Conservation (phyloP, 352 stramenopile species). For the Phytophthora capsici region DNA sequence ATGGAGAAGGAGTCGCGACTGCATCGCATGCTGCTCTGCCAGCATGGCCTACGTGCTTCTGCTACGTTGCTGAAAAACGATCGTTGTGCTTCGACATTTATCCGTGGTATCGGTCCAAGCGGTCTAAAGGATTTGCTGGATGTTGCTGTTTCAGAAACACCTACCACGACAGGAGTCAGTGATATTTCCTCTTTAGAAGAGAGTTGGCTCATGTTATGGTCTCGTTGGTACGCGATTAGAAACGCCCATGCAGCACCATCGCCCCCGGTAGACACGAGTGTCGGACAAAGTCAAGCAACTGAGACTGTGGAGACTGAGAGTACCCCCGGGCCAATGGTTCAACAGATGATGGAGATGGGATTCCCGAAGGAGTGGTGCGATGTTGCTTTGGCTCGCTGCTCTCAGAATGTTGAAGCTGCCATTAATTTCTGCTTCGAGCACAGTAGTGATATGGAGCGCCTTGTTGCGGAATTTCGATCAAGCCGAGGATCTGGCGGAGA, state of each 20-base stretch:
- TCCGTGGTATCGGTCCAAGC: slow-evolving; percentile 55
- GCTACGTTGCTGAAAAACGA: slow-evolving; percentile 77
- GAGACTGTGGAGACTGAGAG: slow-evolving; percentile 37
- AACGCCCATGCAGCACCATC: slow-evolving; percentile 53
- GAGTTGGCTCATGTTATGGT: slow-evolving; percentile 82
- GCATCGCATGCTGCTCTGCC: slow-evolving; percentile 77
- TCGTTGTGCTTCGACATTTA: slow-evolving; percentile 68
- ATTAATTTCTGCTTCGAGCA: slow-evolving; percentile 95
- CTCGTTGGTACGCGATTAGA: slow-evolving; percentile 73
- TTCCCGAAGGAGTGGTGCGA: slow-evolving; percentile 94
- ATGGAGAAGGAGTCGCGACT: slow-evolving; percentile 83
- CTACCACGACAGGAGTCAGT: slow-evolving; percentile 64
- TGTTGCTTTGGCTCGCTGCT: slow-evolving; percentile 83
- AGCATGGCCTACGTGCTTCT: slow-evolving; percentile 76
- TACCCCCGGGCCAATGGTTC: slow-evolving; percentile 71
- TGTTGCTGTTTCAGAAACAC: slow-evolving; percentile 78
- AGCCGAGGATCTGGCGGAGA: slow-evolving; percentile 39
- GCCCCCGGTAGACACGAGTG: slow-evolving; percentile 15
- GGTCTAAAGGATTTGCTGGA: slow-evolving; percentile 72
- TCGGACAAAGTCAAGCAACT: slow-evolving; percentile 38
- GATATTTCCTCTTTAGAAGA: slow-evolving; percentile 83
- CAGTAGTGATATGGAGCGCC: slow-evolving; percentile 90
- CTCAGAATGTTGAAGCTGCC: slow-evolving; percentile 89
- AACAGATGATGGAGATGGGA: slow-evolving; percentile 95
- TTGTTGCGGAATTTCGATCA: slow-evolving; percentile 82